Base-by-base conservation (phyloP, 768 basidiomycete species). In the Serendipita sp. region DNA sequence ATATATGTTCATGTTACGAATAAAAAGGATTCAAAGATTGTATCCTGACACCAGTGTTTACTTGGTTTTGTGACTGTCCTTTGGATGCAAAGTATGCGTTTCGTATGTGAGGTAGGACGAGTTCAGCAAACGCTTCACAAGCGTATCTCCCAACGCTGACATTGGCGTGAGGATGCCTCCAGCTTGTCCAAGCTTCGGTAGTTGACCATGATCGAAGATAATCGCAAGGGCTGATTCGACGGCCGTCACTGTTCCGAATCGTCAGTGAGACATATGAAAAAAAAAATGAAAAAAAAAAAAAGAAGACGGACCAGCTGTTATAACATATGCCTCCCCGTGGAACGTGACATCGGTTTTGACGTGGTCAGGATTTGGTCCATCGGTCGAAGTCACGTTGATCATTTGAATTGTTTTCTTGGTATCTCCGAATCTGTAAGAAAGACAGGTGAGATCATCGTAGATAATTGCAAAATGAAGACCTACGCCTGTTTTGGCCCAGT, bases 81-180 rank as follows among this genome's bases (percentile, higher is more conserved):
- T 35, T 8, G 56, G 56, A 32, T 60, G 35, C 7, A 60, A n/a
- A 4, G 56, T 30, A n/a, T 60, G 24, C 11, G 56, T 84, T 38
- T 80, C 78, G 68, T 88, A 81, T 64, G 79, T 73, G 63, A 91
- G 80, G 62, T 74, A 72, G 0, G 82, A 84, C 5, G 79, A 82
- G 24, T 74, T 76, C 66, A 81, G 78, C 67, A 96, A 72, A 18
- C 93, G 78, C 68, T 81, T 79, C 41, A 92, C 75, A 44, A 94
- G 73, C 4, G 83, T 81, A 66, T 88, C 83, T 15, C 92, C 93
- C 65, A 95, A 79, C 1, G 89, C 93, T 3, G 82, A 83, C 73
- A 86, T 82, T 0, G 93, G 86, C 1, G 94, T 97, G 58, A 96
- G 76, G 2, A 93, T 74, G 0, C 94, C 93, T 11, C 92, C 93